A percentile compares a stretch with the other conserved stretches of the same genome.
Evolutionary conservation across 805 yeast genomes (phyloP).

Genomic region (Barnettozyma californica): DNA sequence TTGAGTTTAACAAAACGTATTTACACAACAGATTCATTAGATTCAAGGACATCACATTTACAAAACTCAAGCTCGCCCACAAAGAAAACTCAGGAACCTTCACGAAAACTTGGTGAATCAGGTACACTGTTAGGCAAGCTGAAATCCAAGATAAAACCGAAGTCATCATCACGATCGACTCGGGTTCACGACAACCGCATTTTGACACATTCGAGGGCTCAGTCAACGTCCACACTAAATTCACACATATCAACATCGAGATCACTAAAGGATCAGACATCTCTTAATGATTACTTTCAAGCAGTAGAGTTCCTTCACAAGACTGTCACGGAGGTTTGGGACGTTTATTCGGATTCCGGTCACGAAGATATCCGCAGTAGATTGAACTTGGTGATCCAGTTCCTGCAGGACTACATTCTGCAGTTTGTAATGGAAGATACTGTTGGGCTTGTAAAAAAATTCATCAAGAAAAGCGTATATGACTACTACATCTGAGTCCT

Average conservation of each 20-base stretch:
- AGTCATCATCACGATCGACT: neutral
- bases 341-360: constrained; percentile 1
- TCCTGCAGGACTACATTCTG: constrained; percentile 9
- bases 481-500: neutral
- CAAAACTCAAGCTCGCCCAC: neutral
- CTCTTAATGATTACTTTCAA: constrained; percentile 9
- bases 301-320: constrained; percentile 6
- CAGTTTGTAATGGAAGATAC: constrained; percentile 10
- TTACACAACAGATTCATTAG: neutral
- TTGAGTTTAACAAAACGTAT: neutral
- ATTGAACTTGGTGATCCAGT: constrained; percentile 7
- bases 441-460: neutral
- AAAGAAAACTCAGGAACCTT: neutral
- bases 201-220: neutral
- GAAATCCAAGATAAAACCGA: constrained; percentile 3
- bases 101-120: neutral
- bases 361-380: constrained; percentile 2
- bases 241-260: neutral
- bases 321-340: constrained; percentile 6
- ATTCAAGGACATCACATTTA: neutral
- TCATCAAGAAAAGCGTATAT: neutral
- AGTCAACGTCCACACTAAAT: neutral
- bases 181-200: neutral
- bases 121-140: constrained; percentile 5
- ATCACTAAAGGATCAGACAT: constrained; percentile 12